phyloP scores from a whole-genome alignment of 371 early-diverging fungal species.

The Phascolomyces articulosus region DNA sequence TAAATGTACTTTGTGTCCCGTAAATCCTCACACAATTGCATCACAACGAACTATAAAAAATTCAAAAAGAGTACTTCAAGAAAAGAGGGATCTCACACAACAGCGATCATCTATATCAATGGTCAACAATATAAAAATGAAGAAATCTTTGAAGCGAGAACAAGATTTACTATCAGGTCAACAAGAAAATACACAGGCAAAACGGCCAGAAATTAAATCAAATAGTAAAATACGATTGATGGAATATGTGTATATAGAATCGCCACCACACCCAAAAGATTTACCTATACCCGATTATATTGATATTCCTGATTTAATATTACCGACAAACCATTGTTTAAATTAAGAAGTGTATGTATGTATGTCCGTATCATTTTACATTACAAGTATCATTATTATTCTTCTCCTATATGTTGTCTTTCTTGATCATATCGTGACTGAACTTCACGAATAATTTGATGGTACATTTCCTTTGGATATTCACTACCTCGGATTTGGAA shows the following conservation, averaged over 20 bases:
- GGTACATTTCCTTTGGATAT: slow-evolving; percentile 44
- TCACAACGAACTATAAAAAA: too few species aligned
- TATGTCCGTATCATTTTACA: neutral
- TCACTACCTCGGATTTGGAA: slow-evolving; percentile 49
- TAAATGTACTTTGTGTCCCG: neutral
- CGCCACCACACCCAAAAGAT: neutral
- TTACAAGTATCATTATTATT: neutral
- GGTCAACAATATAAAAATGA: too few species aligned
- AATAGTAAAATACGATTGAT: neutral
- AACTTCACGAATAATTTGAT: slow-evolving; percentile 38
- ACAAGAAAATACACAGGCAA: too few species aligned
- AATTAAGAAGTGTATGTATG: neutral
- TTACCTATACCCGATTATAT: slow-evolving; percentile 3
- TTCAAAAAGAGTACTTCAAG: too few species aligned
- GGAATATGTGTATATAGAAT: neutral
- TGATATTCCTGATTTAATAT: neutral
- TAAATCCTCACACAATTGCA: too few species aligned
- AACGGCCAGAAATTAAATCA: too few species aligned
- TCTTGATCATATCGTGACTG: slow-evolving; percentile 34
- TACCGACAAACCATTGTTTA: neutral
- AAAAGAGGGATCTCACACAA: too few species aligned
- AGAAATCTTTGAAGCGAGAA: too few species aligned
- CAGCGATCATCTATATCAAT: too few species aligned
- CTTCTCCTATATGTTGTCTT: neutral
- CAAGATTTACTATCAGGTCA: too few species aligned